Base-by-base conservation (phyloP, 202 grass and related monocot genomes). In the Elaeis oleifera region DNA sequence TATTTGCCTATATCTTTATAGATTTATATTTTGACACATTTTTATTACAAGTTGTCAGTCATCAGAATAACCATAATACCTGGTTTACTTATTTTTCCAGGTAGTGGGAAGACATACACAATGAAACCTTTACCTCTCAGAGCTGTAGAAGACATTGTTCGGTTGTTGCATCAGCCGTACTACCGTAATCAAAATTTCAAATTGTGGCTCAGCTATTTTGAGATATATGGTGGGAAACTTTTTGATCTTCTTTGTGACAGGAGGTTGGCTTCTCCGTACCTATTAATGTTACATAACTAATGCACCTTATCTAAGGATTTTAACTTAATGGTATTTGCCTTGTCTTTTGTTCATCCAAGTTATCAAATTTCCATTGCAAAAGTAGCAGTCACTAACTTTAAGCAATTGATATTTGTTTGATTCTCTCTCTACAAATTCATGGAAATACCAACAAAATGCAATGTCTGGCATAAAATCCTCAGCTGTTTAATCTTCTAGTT, bases 61-160 rank as follows among this genome's bases (percentile, higher is more conserved):
- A 5, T 36, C 16, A 44, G 71, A 32, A 26, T 22, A 16, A 48
- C 16, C 25, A 17, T 39, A 18, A 20, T 23, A 32, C 28, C 1
- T 44, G 17, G 28, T 68, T 68, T 68, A 28, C 16, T 31, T 58
- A 59, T 20, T 59, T 74, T 72, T 77, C 51, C 71, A 99, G 94
- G 94, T 56, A 99, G 94, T 89, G 94, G 94, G 54, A 99, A 99
- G 80, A 99, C 94, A 68, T 99, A 89, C 54, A 99, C 94, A 7
- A 99, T 99, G 94, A 88, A 99, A 64, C 94, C 94, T 58, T 76
- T 99, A 60, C 94, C 94, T 55, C 77, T 99, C 18, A 86, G 94
- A 85, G 94, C 94, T 58, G 85, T 58, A 18, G 79, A 99, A 51
- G 88, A 99, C 54, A 94, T 99, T 74, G 78, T 82, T 50, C 82